Evolutionary conservation across 495 filamentous ascomycete genomes (phyloP).

Genomic region (Penicillium mononematosum): DNA sequence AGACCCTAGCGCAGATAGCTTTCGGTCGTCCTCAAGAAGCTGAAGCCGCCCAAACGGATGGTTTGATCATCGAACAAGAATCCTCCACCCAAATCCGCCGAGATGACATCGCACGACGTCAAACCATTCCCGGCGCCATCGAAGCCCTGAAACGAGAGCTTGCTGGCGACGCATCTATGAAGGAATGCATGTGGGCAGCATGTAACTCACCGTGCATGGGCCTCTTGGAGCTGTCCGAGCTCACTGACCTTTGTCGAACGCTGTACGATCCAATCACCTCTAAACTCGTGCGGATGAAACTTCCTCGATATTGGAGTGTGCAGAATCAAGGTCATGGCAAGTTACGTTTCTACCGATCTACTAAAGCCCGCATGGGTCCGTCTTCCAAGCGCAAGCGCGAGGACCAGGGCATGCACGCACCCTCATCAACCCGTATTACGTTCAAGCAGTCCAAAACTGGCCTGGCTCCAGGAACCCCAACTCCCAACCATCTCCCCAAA

Average conservation of each 20-base stretch:
- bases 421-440: constrained; percentile 42
- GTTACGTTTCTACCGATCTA: constrained; percentile 41
- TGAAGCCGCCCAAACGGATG: constrained; percentile 44
- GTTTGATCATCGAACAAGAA: constrained; percentile 80
- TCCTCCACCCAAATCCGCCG: constrained; percentile 65
- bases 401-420: constrained; percentile 38
- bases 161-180: constrained; percentile 57
- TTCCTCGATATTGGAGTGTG: constrained; percentile 70
- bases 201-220: constrained; percentile 65
- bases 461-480: constrained; percentile 23
- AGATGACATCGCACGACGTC: constrained; percentile 67
- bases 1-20: constrained; percentile 75
- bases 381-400: constrained; percentile 47
- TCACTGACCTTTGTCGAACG: constrained; percentile 72
- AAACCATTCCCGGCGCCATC: constrained; percentile 74
- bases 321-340: constrained; percentile 56
- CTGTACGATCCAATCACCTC: constrained; percentile 68
- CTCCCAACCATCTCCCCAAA: constrained; percentile 31
- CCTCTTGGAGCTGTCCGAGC: constrained; percentile 68
- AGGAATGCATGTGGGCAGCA: constrained; percentile 74
- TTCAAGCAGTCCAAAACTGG: constrained; percentile 46
- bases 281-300: constrained; percentile 60
- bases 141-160: constrained; percentile 72
- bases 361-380: constrained; percentile 31
- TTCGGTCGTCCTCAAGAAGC: constrained; percentile 57